These are phyloP conservation scores for Asclepias syriaca DNA, from an alignment of 257 asterid species.

Conservation along the genomic window DNA sequence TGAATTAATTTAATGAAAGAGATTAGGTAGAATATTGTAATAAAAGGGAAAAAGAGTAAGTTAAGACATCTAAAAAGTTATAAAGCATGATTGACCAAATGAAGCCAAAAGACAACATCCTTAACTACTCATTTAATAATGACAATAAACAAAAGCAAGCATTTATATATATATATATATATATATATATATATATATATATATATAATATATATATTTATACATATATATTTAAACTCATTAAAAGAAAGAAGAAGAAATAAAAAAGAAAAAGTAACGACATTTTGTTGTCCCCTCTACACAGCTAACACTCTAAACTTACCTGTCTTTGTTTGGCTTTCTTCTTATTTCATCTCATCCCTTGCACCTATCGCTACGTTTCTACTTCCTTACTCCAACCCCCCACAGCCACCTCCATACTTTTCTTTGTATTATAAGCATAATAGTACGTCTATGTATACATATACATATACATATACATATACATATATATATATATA, in stretches of 20 bases:
- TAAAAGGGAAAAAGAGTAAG: background rate
- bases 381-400: background rate
- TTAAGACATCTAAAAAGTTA: background rate
- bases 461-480: no score
- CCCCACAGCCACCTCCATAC: background rate
- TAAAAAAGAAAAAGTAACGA: background rate
- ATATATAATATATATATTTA: no score
- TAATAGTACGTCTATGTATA: no score
- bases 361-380: conserved; percentile 12
- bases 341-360: background rate
- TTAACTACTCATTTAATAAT: background rate
- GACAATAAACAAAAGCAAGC: background rate
- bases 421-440: background rate
- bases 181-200: no score
- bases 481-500: no score
- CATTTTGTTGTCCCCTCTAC: background rate
- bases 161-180: no score
- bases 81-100: background rate
- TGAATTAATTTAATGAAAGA: background rate
- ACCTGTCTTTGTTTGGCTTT: conserved; percentile 1
- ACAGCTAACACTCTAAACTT: background rate
- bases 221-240: no score
- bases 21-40: background rate
- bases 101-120: background rate
- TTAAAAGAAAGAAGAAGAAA: no score